A percentile compares a stretch with the other conserved stretches of the same genome.
Conservation (phyloP, 768 basidiomycete genomes). For the Hygrocybe punicea region DNA sequence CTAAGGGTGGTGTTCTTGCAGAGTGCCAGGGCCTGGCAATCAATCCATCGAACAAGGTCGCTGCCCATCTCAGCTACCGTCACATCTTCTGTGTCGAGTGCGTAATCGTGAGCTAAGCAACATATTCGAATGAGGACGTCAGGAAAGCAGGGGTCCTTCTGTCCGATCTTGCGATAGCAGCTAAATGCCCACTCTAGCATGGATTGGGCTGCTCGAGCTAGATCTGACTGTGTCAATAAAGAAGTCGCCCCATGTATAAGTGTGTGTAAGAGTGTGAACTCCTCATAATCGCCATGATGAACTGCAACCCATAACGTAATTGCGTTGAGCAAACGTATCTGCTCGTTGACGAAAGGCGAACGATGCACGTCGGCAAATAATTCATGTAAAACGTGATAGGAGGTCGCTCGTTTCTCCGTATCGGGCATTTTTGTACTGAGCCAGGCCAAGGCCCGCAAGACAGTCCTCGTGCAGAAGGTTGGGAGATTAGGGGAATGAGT, state of each 20-base stretch:
- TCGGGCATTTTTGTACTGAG: conserved; percentile 42
- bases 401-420: conserved; percentile 51
- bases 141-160: conserved; percentile 53
- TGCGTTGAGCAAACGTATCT: conserved; percentile 68
- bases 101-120: conserved; percentile 56
- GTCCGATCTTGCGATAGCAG: conserved; percentile 40
- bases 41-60: conserved; percentile 63
- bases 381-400: conserved; percentile 74
- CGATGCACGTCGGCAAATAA: conserved; percentile 64
- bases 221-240: conserved; percentile 63
- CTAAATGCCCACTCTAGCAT: conserved; percentile 75
- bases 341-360: conserved; percentile 78
- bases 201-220: conserved; percentile 67
- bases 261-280: conserved; percentile 59
- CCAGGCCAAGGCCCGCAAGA: conserved; percentile 62
- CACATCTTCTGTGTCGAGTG: conserved; percentile 29
- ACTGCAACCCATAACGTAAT: conserved; percentile 72
- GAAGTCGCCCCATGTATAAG: conserved; percentile 65
- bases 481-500: conserved; percentile 69
- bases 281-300: conserved; percentile 51
- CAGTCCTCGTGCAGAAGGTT: conserved; percentile 44
- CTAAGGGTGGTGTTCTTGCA: conserved; percentile 37
- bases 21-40: conserved; percentile 47
- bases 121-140: conserved; percentile 69
- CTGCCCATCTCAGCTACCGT: conserved; percentile 36